Conservation (phyloP, 768 basidiomycete genomes). For the Pholiota conissans region DNA sequence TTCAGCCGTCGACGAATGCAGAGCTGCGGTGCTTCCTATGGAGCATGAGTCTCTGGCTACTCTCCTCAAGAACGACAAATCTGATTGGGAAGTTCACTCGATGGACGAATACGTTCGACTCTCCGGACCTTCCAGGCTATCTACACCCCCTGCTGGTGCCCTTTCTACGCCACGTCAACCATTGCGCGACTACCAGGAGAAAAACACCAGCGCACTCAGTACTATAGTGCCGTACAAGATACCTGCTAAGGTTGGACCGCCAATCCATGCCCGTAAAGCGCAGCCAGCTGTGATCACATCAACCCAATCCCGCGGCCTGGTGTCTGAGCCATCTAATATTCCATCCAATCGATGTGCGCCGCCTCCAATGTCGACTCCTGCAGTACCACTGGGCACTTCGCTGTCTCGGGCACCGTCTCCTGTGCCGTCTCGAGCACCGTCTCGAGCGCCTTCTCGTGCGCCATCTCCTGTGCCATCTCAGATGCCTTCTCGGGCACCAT, state of each 20-base stretch:
- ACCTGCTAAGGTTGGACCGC: not conserved
- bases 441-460: too few species aligned
- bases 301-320: not conserved
- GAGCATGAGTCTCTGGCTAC: not conserved
- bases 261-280: too few species aligned
- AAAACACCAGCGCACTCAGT: not conserved
- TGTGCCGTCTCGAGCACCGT: too few species aligned
- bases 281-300: too few species aligned
- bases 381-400: too few species aligned
- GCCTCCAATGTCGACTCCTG: too few species aligned
- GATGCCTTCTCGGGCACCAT: too few species aligned
- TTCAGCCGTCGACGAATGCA: not conserved
- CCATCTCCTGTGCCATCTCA: too few species aligned
- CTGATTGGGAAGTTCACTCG: not conserved
- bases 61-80: not conserved
- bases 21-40: not conserved
- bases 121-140: not conserved
- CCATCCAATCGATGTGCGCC: not conserved
- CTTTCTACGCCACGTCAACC: not conserved
- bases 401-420: too few species aligned
- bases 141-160: not conserved
- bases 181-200: not conserved
- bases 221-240: not conserved
- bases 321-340: not conserved
- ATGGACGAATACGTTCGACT: not conserved